Percentiles rank a stretch among this genome's conserved stretches.
Evolutionary conservation across 345 rosid genomes (phyloP).

Genomic region (Psidium friedrichsthalianum): DNA sequence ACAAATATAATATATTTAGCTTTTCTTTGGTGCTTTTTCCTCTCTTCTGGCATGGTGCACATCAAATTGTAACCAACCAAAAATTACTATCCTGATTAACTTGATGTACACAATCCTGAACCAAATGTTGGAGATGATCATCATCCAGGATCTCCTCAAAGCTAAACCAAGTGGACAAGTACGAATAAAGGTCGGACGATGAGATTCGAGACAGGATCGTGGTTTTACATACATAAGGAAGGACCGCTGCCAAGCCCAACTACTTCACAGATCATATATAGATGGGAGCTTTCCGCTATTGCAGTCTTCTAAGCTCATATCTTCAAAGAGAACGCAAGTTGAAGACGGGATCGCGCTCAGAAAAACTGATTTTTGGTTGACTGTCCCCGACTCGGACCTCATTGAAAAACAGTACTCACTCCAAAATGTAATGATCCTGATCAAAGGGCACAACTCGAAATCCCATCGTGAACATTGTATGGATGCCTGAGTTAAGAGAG

Average conservation of each 20-base stretch:
- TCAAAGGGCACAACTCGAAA: neutral
- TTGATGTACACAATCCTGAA: neutral
- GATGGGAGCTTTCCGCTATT: neutral
- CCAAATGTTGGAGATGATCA: neutral
- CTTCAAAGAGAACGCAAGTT: neutral
- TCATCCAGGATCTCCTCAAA: neutral
- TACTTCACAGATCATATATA: neutral
- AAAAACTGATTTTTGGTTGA: neutral
- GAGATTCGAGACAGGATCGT: neutral
- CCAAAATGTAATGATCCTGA: neutral
- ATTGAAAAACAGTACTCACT: neutral
- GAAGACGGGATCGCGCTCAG: neutral
- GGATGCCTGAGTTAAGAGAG: neutral
- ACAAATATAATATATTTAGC: no score
- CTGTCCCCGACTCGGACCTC: neutral
- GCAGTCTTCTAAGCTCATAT: neutral
- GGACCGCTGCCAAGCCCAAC: neutral
- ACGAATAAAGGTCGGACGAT: neutral
- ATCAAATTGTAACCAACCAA: neutral
- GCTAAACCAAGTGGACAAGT: neutral
- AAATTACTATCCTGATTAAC: neutral
- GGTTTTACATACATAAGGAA: neutral
- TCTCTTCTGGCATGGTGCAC: no score
- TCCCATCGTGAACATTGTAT: neutral
- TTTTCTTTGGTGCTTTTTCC: no score